Percentiles rank a stretch among this genome's conserved stretches.
Conservation (phyloP, 1,139 yeast genomes). For the Nakaseomyces sp. region DNA sequence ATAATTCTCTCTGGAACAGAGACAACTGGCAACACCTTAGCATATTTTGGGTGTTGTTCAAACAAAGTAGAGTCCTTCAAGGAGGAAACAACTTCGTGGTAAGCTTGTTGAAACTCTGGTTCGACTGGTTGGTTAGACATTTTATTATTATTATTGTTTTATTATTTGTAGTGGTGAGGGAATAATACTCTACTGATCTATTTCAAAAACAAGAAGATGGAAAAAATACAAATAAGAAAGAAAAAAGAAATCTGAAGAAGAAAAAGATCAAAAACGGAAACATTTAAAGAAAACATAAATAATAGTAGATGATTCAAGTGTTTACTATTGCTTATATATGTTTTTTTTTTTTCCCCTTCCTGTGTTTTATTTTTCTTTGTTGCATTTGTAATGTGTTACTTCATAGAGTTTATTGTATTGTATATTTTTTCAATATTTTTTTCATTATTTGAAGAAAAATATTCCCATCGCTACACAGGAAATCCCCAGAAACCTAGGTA, state of each 20-base stretch:
- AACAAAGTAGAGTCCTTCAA: constrained; percentile 87
- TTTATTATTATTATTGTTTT: not conserved
- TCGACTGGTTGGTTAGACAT: constrained; percentile 35
- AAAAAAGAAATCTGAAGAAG: too few species aligned
- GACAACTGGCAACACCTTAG: constrained; percentile 81
- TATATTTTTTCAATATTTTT: too few species aligned
- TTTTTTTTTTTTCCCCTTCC: not conserved
- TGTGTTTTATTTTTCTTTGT: too few species aligned
- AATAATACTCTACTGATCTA: too few species aligned
- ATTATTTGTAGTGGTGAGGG: too few species aligned
- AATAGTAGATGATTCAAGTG: not conserved
- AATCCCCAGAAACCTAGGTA: too few species aligned
- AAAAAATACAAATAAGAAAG: too few species aligned
- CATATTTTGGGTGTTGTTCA: constrained; percentile 80
- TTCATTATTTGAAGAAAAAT: too few species aligned
- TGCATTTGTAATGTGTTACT: too few species aligned
- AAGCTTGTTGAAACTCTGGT: constrained; percentile 99
- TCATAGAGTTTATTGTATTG: too few species aligned
- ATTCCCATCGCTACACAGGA: too few species aligned
- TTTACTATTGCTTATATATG: not conserved
- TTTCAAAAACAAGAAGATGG: not conserved
- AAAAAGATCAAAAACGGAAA: too few species aligned
- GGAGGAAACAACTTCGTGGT: constrained; percentile 83
- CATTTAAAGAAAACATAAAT: not conserved
- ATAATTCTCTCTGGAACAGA: constrained; percentile 93